Conservation (phyloP, 148 eudicot species). For the Rhododendron vialii region DNA sequence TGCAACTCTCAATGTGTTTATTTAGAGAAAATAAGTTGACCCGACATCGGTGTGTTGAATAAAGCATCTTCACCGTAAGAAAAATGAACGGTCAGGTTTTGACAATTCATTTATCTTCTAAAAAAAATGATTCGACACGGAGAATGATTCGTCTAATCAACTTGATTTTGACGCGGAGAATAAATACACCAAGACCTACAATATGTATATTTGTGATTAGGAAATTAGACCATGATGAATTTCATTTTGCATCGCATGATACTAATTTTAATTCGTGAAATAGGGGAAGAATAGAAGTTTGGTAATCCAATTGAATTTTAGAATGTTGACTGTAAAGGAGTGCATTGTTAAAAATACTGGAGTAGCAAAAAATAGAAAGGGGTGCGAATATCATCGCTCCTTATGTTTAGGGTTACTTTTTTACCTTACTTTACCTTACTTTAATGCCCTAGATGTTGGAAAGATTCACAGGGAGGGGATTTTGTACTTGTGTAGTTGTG, state of each 20-base stretch:
- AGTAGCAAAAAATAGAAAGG: not conserved
- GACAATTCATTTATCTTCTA: no score
- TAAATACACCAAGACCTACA: not conserved
- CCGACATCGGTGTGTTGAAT: no score
- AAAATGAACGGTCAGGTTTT: no score
- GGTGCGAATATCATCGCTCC: not conserved
- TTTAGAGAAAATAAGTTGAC: no score
- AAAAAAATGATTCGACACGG: no score
- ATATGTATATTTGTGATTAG: no score
- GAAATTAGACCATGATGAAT: not conserved
- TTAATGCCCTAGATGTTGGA: not conserved
- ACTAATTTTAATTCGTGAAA: no score
- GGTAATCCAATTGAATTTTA: not conserved
- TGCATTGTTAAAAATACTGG: no score
- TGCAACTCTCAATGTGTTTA: no score
- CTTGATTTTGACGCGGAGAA: not conserved
- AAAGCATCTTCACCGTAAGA: no score
- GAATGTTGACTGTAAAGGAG: not conserved
- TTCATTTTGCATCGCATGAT: not conserved
- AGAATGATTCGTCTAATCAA: no score
- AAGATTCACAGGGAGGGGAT: not conserved
- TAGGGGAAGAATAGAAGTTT: not conserved
- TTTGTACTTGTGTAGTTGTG: not conserved
- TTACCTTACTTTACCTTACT: not conserved
- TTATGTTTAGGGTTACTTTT: not conserved